Conservation (phyloP, 768 basidiomycete species). For the Podaxis mareebaensis region DNA sequence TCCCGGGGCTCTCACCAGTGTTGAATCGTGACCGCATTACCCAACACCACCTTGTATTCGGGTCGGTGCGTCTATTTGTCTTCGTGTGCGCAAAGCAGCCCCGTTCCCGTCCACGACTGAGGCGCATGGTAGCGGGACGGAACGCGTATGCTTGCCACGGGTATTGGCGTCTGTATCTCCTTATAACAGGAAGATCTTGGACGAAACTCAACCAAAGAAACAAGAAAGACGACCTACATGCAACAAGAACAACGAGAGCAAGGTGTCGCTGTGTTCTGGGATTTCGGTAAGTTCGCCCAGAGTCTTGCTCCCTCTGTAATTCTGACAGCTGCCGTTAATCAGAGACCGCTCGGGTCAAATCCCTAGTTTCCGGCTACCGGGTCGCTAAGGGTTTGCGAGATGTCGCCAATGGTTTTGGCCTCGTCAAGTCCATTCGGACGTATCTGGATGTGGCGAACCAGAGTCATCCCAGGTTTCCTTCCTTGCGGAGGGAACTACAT, state of each 20-base stretch:
- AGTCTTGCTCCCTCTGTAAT: background rate
- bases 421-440: constrained; percentile 50
- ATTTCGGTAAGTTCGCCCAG: constrained; percentile 34
- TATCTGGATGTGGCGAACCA: constrained; percentile 46
- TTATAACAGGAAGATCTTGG: background rate
- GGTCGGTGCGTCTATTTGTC: background rate
- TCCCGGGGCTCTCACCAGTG: too few species aligned
- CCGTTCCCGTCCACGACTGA: background rate
- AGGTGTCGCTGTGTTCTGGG: constrained; percentile 43
- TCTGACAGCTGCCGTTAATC: constrained; percentile 15
- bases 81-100: background rate
- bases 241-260: constrained; percentile 1
- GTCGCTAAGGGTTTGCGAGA: constrained; percentile 44
- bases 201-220: background rate
- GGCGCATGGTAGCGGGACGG: constrained; percentile 4
- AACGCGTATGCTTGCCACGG: constrained; percentile 4
- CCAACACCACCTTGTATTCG: background rate
- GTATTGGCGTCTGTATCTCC: background rate
- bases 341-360: constrained; percentile 39
- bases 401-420: constrained; percentile 48
- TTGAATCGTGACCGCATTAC: background rate
- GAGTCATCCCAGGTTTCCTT: constrained; percentile 15
- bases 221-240: background rate
- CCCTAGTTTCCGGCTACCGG: constrained; percentile 38
- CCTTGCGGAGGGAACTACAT: constrained; percentile 43